Conservation (phyloP, 768 basidiomycete genomes). For the Boletellus emodensis region DNA sequence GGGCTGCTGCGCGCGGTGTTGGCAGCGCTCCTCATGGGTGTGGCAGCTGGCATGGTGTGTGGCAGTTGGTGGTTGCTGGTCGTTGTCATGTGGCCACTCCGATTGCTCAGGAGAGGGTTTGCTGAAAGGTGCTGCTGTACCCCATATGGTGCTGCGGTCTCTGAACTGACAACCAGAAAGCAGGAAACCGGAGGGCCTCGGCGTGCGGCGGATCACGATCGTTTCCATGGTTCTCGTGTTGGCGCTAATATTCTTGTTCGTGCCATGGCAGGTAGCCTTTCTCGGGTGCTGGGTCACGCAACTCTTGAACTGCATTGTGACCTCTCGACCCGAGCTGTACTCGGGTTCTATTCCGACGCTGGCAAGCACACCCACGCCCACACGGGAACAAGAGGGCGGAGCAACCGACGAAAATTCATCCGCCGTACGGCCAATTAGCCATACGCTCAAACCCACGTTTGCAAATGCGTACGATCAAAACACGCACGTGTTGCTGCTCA, state of each 20-base stretch:
- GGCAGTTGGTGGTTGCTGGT: conserved; percentile 54
- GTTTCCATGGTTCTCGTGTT: conserved; percentile 60
- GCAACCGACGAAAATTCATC: conserved; percentile 9
- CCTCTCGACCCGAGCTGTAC: conserved; percentile 9
- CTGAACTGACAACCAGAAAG: not conserved
- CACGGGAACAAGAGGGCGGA: conserved; percentile 1
- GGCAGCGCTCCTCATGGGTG: conserved; percentile 53
- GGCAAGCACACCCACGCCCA: conserved; percentile 23
- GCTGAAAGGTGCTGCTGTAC: conserved; percentile 19
- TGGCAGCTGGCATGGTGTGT: conserved; percentile 62
- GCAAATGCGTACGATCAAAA: conserved; percentile 44
- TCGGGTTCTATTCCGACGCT: conserved; percentile 27
- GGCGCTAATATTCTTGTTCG: conserved; percentile 61
- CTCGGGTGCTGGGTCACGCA: conserved; percentile 82
- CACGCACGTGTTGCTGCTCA: conserved; percentile 62
- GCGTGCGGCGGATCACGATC: conserved; percentile 46
- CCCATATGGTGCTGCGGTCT: not conserved
- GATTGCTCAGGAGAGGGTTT: conserved; percentile 13
- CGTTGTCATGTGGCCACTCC: conserved; percentile 44
- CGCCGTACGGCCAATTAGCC: not conserved
- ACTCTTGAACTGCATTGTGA: conserved; percentile 55
- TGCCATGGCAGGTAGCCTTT: conserved; percentile 94
- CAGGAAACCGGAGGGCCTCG: conserved; percentile 31
- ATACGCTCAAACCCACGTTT: conserved; percentile 2
- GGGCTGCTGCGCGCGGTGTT: conserved; percentile 35